A percentile compares a stretch with the other conserved stretches of the same genome.
phyloP scores from a whole-genome alignment of 2,329 filamentous ascomycete species.

The Pseudocercospora ulei region DNA sequence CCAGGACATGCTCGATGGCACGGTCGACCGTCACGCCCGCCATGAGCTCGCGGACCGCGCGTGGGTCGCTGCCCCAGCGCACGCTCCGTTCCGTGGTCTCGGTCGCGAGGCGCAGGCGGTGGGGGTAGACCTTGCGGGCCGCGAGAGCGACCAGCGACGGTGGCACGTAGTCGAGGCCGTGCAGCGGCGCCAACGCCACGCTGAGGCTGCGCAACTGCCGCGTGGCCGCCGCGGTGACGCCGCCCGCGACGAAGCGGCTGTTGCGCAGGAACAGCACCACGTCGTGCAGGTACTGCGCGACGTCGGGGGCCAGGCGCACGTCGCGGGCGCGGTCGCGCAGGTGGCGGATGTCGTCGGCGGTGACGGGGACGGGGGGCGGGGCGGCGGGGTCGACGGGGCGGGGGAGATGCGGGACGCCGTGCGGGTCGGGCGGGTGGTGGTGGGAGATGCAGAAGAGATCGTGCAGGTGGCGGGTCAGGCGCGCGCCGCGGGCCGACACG shows the following conservation, averaged over 20 bases:
- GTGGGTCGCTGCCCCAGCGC: slow-evolving; percentile 78
- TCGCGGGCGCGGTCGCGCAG: slow-evolving; percentile 51
- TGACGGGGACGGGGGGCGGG: slow-evolving; percentile 23
- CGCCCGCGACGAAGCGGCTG: slow-evolving; percentile 71
- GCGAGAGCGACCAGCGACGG: slow-evolving; percentile 76
- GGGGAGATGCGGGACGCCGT: slow-evolving; percentile 68
- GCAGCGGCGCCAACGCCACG: slow-evolving; percentile 66
- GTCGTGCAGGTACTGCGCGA: slow-evolving; percentile 77
- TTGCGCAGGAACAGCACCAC: slow-evolving; percentile 77
- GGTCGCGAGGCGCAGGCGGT: slow-evolving; percentile 63
- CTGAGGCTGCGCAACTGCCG: slow-evolving; percentile 53
- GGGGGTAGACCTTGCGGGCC: slow-evolving; percentile 74
- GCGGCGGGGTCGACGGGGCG: slow-evolving; percentile 37
- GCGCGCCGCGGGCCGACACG: slow-evolving; percentile 33
- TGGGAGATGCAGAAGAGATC: slow-evolving; percentile 85
- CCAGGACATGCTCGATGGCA: slow-evolving; percentile 51
- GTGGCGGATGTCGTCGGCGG: slow-evolving; percentile 43
- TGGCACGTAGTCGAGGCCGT: slow-evolving; percentile 69
- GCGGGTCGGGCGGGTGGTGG: slow-evolving; percentile 60
- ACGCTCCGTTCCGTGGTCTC: slow-evolving; percentile 72
- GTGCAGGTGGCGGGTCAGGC: slow-evolving; percentile 47
- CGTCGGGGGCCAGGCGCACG: slow-evolving; percentile 62
- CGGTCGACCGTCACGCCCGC: slow-evolving; percentile 49
- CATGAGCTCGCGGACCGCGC: slow-evolving; percentile 58
- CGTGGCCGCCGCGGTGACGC: slow-evolving; percentile 68